A percentile compares a stretch with the other conserved stretches of the same genome.
Evolutionary conservation across 768 basidiomycete species (phyloP).

Genomic region (Lactarius psammicola): DNA sequence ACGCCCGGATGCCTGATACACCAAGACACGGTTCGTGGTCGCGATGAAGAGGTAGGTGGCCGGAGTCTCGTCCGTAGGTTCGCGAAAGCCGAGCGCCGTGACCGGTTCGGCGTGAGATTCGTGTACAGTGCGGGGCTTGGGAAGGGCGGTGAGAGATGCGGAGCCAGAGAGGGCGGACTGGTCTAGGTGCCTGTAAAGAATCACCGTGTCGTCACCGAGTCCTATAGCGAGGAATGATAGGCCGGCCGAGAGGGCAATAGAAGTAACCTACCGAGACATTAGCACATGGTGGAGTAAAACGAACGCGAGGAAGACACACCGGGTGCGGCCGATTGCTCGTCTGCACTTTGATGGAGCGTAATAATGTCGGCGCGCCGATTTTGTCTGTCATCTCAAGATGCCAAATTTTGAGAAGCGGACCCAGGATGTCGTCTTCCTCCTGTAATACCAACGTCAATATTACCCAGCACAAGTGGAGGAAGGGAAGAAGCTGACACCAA

Average conservation of each 20-base stretch:
- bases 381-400: constrained; percentile 71
- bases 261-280: constrained; percentile 43
- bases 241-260: constrained; percentile 72
- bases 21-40: constrained; percentile 80
- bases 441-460: constrained; percentile 33
- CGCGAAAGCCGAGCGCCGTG: constrained; percentile 87
- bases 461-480: constrained; percentile 9
- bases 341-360: constrained; percentile 77
- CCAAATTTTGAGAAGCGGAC: constrained; percentile 85
- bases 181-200: constrained; percentile 87
- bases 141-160: constrained; percentile 67
- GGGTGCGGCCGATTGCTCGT: constrained; percentile 76
- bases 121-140: constrained; percentile 81
- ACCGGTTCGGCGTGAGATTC: constrained; percentile 86
- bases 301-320: constrained; percentile 38
- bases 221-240: constrained; percentile 88
- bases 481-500: constrained; percentile 62
- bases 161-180: constrained; percentile 76
- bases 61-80: constrained; percentile 43
- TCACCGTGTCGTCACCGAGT: constrained; percentile 90
- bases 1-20: constrained; percentile 70
- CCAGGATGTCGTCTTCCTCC: constrained; percentile 72
- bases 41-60: constrained; percentile 73
- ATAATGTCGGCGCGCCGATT: constrained; percentile 57
- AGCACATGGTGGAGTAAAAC: constrained; percentile 8